Evolutionary conservation across 2,329 filamentous ascomycete species (phyloP), one percentile per base, ranked within the genome.

Genomic region (Sordariomycetes sp.): DNA sequence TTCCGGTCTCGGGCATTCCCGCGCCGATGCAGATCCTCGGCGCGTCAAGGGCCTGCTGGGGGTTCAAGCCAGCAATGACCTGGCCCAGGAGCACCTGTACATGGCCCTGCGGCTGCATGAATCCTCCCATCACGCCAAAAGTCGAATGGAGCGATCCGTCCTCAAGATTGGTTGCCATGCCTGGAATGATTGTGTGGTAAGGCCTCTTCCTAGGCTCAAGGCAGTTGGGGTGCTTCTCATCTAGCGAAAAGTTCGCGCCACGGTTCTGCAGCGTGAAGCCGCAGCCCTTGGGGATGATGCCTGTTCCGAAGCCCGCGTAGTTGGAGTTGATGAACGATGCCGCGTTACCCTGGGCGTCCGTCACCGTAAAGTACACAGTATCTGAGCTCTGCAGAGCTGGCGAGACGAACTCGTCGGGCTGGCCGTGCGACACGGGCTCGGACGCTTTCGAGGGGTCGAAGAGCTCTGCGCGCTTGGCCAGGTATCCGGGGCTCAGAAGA

Each of bases 141-240:
- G 94, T 83, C 4, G 77, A 82, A 55, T 94, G 85, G 37, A 96
- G 61, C 32, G 73, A 79, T 18, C 75, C 75, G 46, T 93, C 86
- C 5, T 64, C 61, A 14, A 75, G 54, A 45, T 92, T 86, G 0
- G 92, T 96, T 14, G 90, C 77, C 56, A 96, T 72, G 1, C 84
- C 90, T 0, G 92, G 90, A 48, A 98, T 98, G 55, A 98, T 96
- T 35, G 92, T 98, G 58, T 96, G 92, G 59, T 96, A 98, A 0
- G 92, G 92, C 30, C 92, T 63, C 65, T 96, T 96, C 21, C 79
- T 67, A 0, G 87, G 85, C 7, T 75, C 84, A 11, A 94, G 67
- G 15, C 69, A 71, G 51, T 96, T 96, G 1, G 88, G 86, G 50
- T 94, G 88, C 2, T 63, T 63, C 1, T 68, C 55, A 17, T 72